These are phyloP conservation scores for Casuarina cunninghamiana DNA, from an alignment of 306 rosid genomes.

Conservation along the genomic window DNA sequence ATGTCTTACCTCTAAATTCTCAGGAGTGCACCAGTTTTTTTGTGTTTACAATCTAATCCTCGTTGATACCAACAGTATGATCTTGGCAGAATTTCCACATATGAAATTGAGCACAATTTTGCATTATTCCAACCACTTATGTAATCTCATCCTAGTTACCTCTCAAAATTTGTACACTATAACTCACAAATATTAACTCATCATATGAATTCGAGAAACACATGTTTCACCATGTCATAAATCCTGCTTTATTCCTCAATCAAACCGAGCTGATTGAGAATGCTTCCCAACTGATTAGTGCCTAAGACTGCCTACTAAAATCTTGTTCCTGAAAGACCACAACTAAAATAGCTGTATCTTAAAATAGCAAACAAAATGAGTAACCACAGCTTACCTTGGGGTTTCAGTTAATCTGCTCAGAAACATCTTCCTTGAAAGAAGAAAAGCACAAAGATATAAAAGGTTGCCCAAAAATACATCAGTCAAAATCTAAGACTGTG, in stretches of 20 bases:
- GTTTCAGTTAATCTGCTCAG: constrained; percentile 42
- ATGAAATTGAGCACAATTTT: no score
- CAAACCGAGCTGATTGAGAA: not conserved
- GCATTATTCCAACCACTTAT: not conserved
- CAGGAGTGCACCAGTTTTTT: not conserved
- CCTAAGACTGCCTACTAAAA: not conserved
- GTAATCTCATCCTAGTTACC: not conserved
- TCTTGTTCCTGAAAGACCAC: not conserved
- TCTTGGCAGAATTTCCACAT: no score
- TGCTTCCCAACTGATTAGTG: not conserved
- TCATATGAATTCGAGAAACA: not conserved
- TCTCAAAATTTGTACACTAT: not conserved
- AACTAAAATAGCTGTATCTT: not conserved
- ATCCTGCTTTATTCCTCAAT: not conserved
- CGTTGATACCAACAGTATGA: not conserved
- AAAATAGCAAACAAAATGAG: not conserved
- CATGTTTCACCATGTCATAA: not conserved
- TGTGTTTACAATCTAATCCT: not conserved
- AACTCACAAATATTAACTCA: not conserved
- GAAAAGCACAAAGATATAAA: constrained; percentile 57
- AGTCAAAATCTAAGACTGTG: constrained; percentile 50
- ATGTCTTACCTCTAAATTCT: constrained; percentile 2
- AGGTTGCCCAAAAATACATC: constrained; percentile 69
- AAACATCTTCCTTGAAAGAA: constrained; percentile 46
- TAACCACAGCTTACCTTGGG: constrained; percentile 48